Evolutionary conservation across 495 filamentous ascomycete species (phyloP), one percentile per base, ranked within the genome.

Genomic region (Aspergillus mulundensis): DNA sequence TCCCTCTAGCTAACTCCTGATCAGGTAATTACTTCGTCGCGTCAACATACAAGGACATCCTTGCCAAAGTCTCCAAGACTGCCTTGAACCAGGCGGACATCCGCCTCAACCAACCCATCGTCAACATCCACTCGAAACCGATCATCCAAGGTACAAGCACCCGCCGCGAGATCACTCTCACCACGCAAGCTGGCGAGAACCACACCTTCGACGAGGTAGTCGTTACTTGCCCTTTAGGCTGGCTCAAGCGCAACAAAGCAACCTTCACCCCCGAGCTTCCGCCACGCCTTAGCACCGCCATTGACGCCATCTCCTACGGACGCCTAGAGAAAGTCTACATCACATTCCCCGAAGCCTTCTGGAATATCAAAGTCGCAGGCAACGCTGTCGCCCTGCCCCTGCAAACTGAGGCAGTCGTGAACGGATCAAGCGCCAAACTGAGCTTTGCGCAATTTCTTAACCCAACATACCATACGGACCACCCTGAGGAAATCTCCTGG

Each of bases 241-340:
- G 90, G 85, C 77, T 98, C 4, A 94, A 97, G 66, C 77, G 76
- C 44, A 88, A 95, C 62, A 73, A 81, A 12, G 62, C 78, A 5
- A 81, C 82, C 19, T 97, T 98, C 66, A 66, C 66, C 2, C 94
- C 94, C 5, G 44, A 58, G 1, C 77, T 97, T 7, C 89, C 91
- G 1, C 57, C 68, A 0, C 81, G 84, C 10, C 73, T 98, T 14
- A 62, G 68, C 20, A 73, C 83, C 59, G 90, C 91, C 10, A 95
- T 98, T 64, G 68, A 81, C 41, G 81, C 77, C 53, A 86, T 96
- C 58, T 87, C 88, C 40, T 97, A 95, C 66, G 94, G 94, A 19
- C 82, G 83, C 45, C 80, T 98, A 0, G 94, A 98, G 69, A 97
- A 98, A 73, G 82, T 93, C 24, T 96, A 95, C 69, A 81, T 97